Evolutionary conservation across 306 rosid genomes (phyloP).

Genomic region (Cicer arietinum): DNA sequence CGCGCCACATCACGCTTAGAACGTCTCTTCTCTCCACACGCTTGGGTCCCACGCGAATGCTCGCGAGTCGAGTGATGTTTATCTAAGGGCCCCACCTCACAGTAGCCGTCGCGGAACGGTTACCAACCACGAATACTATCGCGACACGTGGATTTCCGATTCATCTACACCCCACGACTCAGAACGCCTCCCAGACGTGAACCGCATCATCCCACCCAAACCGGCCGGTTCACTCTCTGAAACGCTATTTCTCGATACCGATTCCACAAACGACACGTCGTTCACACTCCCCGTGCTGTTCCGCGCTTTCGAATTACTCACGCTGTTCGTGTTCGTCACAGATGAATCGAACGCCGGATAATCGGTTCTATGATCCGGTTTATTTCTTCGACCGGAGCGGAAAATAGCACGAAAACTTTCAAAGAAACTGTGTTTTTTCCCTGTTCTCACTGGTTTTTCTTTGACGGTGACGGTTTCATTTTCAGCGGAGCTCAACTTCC

Average conservation of each 20-base stretch:
- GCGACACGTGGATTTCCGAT: slow-evolving; percentile 55
- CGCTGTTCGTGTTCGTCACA: slow-evolving; percentile 27
- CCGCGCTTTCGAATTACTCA: slow-evolving; percentile 29
- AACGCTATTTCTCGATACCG: slow-evolving; percentile 61
- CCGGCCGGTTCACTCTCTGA: slow-evolving; percentile 78
- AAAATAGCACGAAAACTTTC: slow-evolving; percentile 61
- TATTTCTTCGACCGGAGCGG: slow-evolving; percentile 52
- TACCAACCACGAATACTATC: background rate
- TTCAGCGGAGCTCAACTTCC: slow-evolving; percentile 45
- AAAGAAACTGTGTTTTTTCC: slow-evolving; percentile 61
- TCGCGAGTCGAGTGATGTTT: slow-evolving; percentile 42
- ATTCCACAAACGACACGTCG: slow-evolving; percentile 55
- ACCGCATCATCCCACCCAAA: slow-evolving; percentile 73
- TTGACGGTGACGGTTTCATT: slow-evolving; percentile 9
- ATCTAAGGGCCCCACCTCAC: slow-evolving; percentile 43
- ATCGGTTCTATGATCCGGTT: slow-evolving; percentile 30
- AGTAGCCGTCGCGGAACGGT: slow-evolving; percentile 35
- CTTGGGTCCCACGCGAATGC: slow-evolving; percentile 41
- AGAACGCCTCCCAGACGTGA: slow-evolving; percentile 83
- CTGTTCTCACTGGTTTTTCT: slow-evolving; percentile 45
- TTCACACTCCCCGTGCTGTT: slow-evolving; percentile 43
- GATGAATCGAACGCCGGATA: slow-evolving; percentile 35
- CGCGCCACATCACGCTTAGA: slow-evolving; percentile 61
- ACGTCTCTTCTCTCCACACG: slow-evolving; percentile 41
- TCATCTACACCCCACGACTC: slow-evolving; percentile 67